Evolutionary conservation across 768 basidiomycete species (phyloP), one percentile per base, ranked within the genome.

Genomic region (Russula foetens): DNA sequence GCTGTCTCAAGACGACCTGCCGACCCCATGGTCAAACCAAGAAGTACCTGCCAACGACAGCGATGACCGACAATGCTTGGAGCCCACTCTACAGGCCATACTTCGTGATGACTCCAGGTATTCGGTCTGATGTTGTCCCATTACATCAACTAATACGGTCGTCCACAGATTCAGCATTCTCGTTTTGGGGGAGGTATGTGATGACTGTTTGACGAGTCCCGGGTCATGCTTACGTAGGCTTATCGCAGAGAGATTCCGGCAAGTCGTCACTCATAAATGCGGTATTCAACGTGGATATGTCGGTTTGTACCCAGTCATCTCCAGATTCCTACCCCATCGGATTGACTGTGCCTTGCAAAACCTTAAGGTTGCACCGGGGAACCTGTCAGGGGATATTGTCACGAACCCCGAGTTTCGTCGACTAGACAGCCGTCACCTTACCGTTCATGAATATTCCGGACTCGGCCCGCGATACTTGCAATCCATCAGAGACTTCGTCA

Each of bases 81-180:
- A 11, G 8, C 15, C 60, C 17, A 46, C 33, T 4, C 26, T 61
- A 43, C 54, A 41, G 11, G 28, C 28, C 26, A 3, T 24, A 12
- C 48, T 61, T 51, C 23, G 54, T 19, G 28, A 56, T 3, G 39
- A 49, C 17, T 56, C 35, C 26, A 61, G 60, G 60, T 56, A 46
- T 31, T 43, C 11, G 12, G 28, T 26, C 33, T 24, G 19, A 38
- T 15, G 15, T 23, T 29, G 15, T 26, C 23, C 15, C 15, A 26
- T 45, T 17, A 11, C 14, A 48, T 46, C 38, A 35, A 56, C 26
- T 50, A 17, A n/a, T 19, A 29, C 24, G 6, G 14, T 26, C 2
- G 7, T 39, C 41, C 15, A 35, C 35, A 61, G 60, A 23, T 56
- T 61, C 49, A 45, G 49, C 29, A 46, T 61, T 56, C 55, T 61